phyloP scores from a whole-genome alignment of 2,329 filamentous ascomycete species.

The Fusarium setosum region DNA sequence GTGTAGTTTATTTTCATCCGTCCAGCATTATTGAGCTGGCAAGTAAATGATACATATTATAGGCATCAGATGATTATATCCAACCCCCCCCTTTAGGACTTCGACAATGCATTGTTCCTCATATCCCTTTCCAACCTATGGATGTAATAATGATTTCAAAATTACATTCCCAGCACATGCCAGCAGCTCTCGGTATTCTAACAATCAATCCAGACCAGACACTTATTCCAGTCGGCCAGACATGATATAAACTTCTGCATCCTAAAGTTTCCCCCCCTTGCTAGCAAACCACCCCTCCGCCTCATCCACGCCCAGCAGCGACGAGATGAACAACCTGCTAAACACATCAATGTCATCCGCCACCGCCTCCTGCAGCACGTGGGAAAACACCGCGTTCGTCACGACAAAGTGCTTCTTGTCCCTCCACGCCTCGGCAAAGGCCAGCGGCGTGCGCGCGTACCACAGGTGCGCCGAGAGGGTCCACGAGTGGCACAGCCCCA shows the following conservation, averaged over 20 bases:
- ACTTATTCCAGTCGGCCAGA: too few species aligned
- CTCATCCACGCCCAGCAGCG: conserved; percentile 47
- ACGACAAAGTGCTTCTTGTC: conserved; percentile 51
- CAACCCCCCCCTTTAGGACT: too few species aligned
- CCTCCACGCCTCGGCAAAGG: conserved; percentile 53
- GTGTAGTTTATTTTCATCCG: too few species aligned
- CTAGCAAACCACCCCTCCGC: conserved; percentile 49
- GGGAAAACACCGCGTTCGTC: conserved; percentile 41
- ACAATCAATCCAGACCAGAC: too few species aligned
- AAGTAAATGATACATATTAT: too few species aligned
- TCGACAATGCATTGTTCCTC: too few species aligned
- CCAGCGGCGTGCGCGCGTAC: conserved; percentile 48
- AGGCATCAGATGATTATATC: too few species aligned
- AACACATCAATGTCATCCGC: conserved; percentile 57
- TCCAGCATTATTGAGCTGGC: too few species aligned
- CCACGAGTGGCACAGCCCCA: conserved; percentile 50
- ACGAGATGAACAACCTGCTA: conserved; percentile 50
- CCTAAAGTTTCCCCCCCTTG: conserved; percentile 32
- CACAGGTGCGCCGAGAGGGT: conserved; percentile 54
- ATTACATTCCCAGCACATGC: too few species aligned
- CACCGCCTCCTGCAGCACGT: conserved; percentile 48
- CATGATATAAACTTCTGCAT: neutral
- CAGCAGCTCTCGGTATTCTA: too few species aligned
- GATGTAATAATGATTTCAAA: too few species aligned
- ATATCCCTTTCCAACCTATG: too few species aligned